These are phyloP conservation scores for Paraphaeosphaeria sporulosa DNA, from an alignment of 2,329 filamentous ascomycete genomes.

Conservation along the genomic window DNA sequence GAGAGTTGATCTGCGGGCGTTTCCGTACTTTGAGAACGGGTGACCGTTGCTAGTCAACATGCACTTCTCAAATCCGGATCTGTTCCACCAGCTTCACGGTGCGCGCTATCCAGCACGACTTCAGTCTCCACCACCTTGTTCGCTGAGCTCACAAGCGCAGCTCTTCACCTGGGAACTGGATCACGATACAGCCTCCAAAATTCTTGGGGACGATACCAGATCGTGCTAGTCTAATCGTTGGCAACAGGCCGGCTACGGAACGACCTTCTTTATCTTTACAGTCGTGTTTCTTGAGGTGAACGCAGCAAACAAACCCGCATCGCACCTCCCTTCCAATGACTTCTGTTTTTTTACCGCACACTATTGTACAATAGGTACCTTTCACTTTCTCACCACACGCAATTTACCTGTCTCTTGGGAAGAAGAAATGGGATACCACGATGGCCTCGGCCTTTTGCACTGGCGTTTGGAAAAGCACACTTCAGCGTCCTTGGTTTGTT, in stretches of 20 bases:
- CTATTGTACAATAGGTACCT: not conserved
- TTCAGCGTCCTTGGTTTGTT: not conserved
- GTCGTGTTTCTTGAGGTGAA: not conserved
- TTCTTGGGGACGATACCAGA: not conserved
- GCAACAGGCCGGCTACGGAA: not conserved
- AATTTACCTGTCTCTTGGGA: not conserved
- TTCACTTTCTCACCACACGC: not conserved
- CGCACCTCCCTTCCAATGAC: not conserved
- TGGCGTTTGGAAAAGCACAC: not conserved
- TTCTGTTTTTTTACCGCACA: not conserved
- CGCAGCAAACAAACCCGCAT: not conserved
- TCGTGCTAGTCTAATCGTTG: not conserved
- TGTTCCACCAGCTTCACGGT: not conserved
- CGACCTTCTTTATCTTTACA: not conserved
- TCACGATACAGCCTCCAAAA: not conserved
- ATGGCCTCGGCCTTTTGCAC: not conserved
- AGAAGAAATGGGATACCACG: not conserved
- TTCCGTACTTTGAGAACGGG: not conserved
- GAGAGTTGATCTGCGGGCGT: not conserved
- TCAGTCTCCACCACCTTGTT: not conserved
- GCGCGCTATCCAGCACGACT: not conserved
- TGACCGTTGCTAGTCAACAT: not conserved
- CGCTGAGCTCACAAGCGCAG: not conserved
- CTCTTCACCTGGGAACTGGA: not conserved
- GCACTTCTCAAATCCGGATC: not conserved